Evolutionary conservation across 768 basidiomycete species (phyloP).

Genomic region (Clavulina sp.): DNA sequence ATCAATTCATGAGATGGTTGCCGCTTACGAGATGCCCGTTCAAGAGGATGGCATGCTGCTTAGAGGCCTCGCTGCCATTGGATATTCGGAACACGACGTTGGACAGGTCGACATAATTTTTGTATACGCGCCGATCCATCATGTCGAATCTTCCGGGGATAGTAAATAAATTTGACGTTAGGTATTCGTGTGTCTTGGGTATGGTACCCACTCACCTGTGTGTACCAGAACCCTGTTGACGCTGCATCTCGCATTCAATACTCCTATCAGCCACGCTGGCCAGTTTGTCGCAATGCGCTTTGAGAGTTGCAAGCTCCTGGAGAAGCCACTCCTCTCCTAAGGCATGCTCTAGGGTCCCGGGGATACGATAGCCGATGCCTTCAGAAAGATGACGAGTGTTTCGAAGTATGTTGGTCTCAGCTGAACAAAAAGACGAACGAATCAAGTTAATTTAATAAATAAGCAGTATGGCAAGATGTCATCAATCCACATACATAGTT

Average conservation of each 20-base stretch:
- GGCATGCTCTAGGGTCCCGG: conserved; percentile 80
- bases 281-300: conserved; percentile 41
- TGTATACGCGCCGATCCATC: conserved; percentile 68
- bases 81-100: conserved; percentile 84
- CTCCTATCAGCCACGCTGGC: conserved; percentile 25
- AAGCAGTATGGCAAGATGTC: too few species aligned
- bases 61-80: conserved; percentile 49
- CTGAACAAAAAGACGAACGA: too few species aligned
- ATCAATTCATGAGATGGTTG: neutral
- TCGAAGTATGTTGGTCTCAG: conserved; percentile 7
- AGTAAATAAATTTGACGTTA: neutral
- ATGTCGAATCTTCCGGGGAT: conserved; percentile 60
- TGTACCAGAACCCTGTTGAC: conserved; percentile 73
- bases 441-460: too few species aligned
- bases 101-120: conserved; percentile 70
- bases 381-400: conserved; percentile 39
- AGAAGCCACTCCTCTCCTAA: conserved; percentile 71
- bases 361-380: conserved; percentile 77
- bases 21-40: conserved; percentile 74
- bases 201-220: conserved; percentile 43
- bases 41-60: conserved; percentile 69
- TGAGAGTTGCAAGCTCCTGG: conserved; percentile 41
- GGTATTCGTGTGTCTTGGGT: neutral
- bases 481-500: too few species aligned
- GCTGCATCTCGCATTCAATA: conserved; percentile 83